Percentiles rank a stretch among this genome's conserved stretches.
These are phyloP conservation scores for Coccomyxa subellipsoidea DNA, from an alignment of 163 green algal genomes.

Conservation along the genomic window DNA sequence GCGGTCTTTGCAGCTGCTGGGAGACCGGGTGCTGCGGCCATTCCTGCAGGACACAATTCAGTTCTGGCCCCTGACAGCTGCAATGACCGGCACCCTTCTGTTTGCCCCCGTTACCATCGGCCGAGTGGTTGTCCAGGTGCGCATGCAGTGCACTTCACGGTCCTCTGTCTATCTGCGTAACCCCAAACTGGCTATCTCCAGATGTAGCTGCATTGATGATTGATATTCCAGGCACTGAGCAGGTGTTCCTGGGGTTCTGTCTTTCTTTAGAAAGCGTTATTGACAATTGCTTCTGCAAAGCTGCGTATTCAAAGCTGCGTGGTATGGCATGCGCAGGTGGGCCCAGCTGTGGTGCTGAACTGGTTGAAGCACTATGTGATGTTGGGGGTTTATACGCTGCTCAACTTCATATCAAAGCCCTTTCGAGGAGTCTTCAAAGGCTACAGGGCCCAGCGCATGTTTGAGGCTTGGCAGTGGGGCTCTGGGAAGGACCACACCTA, in stretches of 20 bases:
- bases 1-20: conserved; percentile 41
- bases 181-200: neutral
- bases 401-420: conserved; percentile 38
- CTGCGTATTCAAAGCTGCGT: conserved; percentile 26
- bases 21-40: conserved; percentile 48
- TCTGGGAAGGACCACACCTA: neutral
- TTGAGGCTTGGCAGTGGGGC: neutral
- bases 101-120: conserved; percentile 25
- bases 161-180: too few species aligned
- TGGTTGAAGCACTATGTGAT: conserved; percentile 67
- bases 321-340: conserved; percentile 36
- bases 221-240: conserved; percentile 46
- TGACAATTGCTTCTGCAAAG: too few species aligned
- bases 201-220: conserved; percentile 39
- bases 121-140: conserved; percentile 23
- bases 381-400: conserved; percentile 48
- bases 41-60: conserved; percentile 59
- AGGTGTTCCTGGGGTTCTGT: conserved; percentile 49
- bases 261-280: too few species aligned
- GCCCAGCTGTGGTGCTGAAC: conserved; percentile 36
- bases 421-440: conserved; percentile 10
- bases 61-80: conserved; percentile 50
- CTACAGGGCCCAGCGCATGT: neutral
- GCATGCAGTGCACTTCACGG: neutral
- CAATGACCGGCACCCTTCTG: conserved; percentile 67